Base-by-base conservation (phyloP, 352 stramenopile species). In the Phytophthora pini region DNA sequence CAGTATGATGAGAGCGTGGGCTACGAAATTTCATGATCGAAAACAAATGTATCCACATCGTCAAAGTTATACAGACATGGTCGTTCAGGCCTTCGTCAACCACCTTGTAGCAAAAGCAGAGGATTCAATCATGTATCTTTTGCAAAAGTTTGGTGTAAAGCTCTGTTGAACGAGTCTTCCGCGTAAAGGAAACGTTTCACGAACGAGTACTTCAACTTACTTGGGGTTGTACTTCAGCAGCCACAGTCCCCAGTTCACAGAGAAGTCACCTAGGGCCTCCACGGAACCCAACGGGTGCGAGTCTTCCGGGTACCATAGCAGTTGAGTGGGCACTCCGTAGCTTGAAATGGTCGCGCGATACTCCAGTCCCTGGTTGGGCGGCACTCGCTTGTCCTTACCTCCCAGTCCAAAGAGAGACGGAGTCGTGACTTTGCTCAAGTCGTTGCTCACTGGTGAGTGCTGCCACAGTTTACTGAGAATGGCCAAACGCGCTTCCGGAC, bases 391-490 rank as follows among this genome's bases (percentile, higher is more conserved):
- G 61, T 99, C 97, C 58, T 95, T 93, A 53, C 84, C 87, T 4
- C 96, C 97, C 5, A 99, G 73, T 48, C 90, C 95, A 43, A 99
- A 87, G 2, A 99, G 76, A 47, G 94, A 87, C 9, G 96, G 95
- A 26, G 94, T 97, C 41, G 78, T 87, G 15, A 98, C 90, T 51
- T 91, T 71, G 53, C 87, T 82, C 6, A 98, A 63, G 65, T 98
- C 77, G 55, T 93, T 88, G 45, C 76, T 65, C 53, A 98, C 90
- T 2, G 95, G 89, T 9, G 84, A 95, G 52, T 92, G 85, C 20
- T 97, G 77, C 84, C 90, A 98, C 75, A 98, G 90, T 36, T 85
- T 84, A 41, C 56, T 70, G 11, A 98, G 43, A 50, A 84, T 90
- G 11, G 76, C 82, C 3, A 83, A 68, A 36, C 82, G 87, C 26